These are phyloP conservation scores for Aureobasidium mangrovei DNA, from an alignment of 2,329 filamentous ascomycete species.

Conservation along the genomic window DNA sequence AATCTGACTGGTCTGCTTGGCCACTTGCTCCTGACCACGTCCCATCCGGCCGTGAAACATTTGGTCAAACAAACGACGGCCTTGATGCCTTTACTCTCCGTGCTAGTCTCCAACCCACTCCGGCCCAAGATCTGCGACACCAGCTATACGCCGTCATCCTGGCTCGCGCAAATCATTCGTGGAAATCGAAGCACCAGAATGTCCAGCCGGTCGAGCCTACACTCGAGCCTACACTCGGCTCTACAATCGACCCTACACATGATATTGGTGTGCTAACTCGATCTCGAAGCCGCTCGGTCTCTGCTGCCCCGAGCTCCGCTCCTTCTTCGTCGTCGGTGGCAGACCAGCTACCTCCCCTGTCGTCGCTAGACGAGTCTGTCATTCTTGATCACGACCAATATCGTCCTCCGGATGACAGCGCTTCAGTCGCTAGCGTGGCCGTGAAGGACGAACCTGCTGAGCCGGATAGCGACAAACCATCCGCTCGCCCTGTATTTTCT, in stretches of 20 bases:
- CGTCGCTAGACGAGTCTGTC: neutral
- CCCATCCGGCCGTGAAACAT: constrained; percentile 48
- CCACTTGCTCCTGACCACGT: constrained; percentile 57
- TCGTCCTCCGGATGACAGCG: neutral
- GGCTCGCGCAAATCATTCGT: constrained; percentile 58
- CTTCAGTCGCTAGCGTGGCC: no score
- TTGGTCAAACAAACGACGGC: constrained; percentile 30
- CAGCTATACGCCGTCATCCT: constrained; percentile 59
- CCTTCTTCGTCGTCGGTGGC: constrained; percentile 1
- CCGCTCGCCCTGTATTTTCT: constrained; percentile 45
- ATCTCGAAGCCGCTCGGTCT: neutral
- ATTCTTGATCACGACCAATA: neutral
- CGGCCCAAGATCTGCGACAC: constrained; percentile 59
- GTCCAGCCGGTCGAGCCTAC: neutral
- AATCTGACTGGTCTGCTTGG: constrained; percentile 74
- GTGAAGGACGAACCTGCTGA: constrained; percentile 3
- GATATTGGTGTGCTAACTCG: neutral
- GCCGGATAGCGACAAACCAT: neutral
- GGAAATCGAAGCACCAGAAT: constrained; percentile 26
- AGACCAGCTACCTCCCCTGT: neutral
- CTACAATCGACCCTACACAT: neutral
- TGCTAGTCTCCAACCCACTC: constrained; percentile 38
- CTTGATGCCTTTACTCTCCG: constrained; percentile 43
- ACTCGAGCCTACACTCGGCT: neutral
- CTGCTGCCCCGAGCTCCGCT: neutral